Evolutionary conservation across 2,329 filamentous ascomycete genomes (phyloP).

Genomic region (Penicillium griseofulvum): DNA sequence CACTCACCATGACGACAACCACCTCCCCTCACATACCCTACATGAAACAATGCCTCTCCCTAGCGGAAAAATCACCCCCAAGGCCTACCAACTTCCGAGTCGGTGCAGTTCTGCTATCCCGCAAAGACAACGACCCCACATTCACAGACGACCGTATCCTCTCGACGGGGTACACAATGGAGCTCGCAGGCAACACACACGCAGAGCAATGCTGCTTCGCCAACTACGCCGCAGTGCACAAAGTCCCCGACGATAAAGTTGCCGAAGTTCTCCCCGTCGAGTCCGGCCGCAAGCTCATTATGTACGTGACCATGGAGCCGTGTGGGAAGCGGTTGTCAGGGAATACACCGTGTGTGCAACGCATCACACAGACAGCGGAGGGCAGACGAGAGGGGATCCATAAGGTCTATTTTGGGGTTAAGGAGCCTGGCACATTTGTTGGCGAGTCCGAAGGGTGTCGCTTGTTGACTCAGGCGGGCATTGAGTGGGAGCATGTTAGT

Average conservation of each 20-base stretch:
- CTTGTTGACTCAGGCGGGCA: slow-evolving; percentile 68
- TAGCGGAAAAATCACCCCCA: slow-evolving; percentile 76
- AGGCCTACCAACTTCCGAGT: slow-evolving; percentile 92
- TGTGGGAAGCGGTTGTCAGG: slow-evolving; percentile 48
- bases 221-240: slow-evolving; percentile 54
- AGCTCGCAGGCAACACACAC: slow-evolving; percentile 89
- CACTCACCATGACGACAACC: slow-evolving; percentile 19
- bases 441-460: slow-evolving; percentile 71
- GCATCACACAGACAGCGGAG: slow-evolving; percentile 60
- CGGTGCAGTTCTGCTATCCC: slow-evolving; percentile 74
- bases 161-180: slow-evolving; percentile 84
- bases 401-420: slow-evolving; percentile 81
- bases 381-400: slow-evolving; percentile 60
- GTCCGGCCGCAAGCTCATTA: slow-evolving; percentile 50
- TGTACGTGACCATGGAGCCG: slow-evolving; percentile 86
- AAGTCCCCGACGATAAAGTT: slow-evolving; percentile 36
- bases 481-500: slow-evolving; percentile 68
- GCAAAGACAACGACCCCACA: slow-evolving; percentile 27
- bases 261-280: slow-evolving; percentile 42
- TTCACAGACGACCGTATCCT: slow-evolving; percentile 54
- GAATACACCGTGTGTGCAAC: slow-evolving; percentile 63
- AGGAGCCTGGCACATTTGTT: slow-evolving; percentile 89
- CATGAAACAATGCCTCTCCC: slow-evolving; percentile 70
- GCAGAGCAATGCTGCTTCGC: slow-evolving; percentile 89
- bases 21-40: slow-evolving; percentile 44